Conservation (phyloP, 129 eudicot species). For the Lonicera japonica region DNA sequence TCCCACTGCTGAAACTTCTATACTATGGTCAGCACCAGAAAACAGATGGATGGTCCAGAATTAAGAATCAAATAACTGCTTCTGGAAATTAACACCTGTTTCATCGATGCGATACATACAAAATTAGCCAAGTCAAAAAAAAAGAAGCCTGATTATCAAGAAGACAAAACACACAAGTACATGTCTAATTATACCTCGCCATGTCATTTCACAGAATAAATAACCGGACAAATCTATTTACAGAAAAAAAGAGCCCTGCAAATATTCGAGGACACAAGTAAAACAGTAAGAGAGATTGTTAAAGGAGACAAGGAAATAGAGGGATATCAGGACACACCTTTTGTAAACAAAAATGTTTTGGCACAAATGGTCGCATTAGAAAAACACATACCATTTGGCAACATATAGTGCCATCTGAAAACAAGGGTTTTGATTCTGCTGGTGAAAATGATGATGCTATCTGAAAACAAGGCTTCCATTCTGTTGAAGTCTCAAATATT, state of each 20-base stretch:
- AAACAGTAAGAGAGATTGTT: background rate
- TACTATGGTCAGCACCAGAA: slow-evolving; percentile 8
- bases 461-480: slow-evolving; percentile 94
- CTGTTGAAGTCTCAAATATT: slow-evolving; percentile 65
- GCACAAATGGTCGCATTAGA: slow-evolving; percentile 1
- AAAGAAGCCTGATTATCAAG: background rate
- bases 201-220: background rate
- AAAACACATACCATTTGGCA: background rate
- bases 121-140: background rate
- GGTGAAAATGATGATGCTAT: slow-evolving; percentile 44
- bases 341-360: slow-evolving; percentile 14
- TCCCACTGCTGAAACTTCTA: background rate
- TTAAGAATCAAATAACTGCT: slow-evolving; percentile 7
- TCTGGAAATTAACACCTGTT: slow-evolving; percentile 13
- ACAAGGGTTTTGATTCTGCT: slow-evolving; percentile 85
- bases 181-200: slow-evolving; percentile 13
- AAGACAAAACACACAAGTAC: background rate
- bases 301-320: background rate
- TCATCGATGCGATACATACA: background rate
- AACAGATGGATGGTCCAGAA: background rate
- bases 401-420: slow-evolving; percentile 67
- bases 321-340: slow-evolving; percentile 12
- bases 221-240: slow-evolving; percentile 5
- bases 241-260: slow-evolving; percentile 21
- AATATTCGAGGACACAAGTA: background rate